Conservation (phyloP, 2,329 filamentous ascomycete species). For the Colletotrichum tofieldiae region DNA sequence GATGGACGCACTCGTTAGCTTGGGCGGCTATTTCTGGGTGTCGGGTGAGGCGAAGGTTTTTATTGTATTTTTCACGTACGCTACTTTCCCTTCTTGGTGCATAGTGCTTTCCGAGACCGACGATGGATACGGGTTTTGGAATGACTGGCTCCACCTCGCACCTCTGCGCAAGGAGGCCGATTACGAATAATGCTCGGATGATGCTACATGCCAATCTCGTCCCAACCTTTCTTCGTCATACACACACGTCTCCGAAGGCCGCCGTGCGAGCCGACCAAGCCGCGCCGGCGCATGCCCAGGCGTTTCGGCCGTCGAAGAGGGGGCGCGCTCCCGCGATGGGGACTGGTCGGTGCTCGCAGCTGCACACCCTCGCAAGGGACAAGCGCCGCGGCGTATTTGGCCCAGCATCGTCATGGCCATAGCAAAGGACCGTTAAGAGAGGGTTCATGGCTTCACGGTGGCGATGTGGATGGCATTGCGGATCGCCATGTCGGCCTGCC, state of each 20-base stretch:
- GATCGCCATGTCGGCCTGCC: conserved; percentile 25
- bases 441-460: conserved; percentile 2
- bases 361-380: conserved; percentile 17
- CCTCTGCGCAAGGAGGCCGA: neutral
- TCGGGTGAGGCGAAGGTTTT: neutral
- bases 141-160: neutral
- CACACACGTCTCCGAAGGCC: neutral
- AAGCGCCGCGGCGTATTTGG: conserved; percentile 3
- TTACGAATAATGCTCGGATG: neutral
- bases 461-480: conserved; percentile 11
- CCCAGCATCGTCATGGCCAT: conserved; percentile 22
- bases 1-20: neutral
- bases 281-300: neutral
- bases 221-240: neutral
- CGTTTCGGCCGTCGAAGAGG: conserved; percentile 28
- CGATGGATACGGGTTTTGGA: neutral
- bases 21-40: conserved; percentile 31
- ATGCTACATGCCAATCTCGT: neutral
- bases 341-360: conserved; percentile 20
- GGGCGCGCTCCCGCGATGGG: neutral
- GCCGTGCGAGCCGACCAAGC: conserved; percentile 1
- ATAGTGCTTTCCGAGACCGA: neutral
- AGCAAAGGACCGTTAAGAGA: neutral
- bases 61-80: too few relatives aligned
- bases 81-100: neutral